A percentile compares a stretch with the other conserved stretches of the same genome.
Evolutionary conservation across 2,329 filamentous ascomycete species (phyloP).

Genomic region (Clonostachys rhizophaga): DNA sequence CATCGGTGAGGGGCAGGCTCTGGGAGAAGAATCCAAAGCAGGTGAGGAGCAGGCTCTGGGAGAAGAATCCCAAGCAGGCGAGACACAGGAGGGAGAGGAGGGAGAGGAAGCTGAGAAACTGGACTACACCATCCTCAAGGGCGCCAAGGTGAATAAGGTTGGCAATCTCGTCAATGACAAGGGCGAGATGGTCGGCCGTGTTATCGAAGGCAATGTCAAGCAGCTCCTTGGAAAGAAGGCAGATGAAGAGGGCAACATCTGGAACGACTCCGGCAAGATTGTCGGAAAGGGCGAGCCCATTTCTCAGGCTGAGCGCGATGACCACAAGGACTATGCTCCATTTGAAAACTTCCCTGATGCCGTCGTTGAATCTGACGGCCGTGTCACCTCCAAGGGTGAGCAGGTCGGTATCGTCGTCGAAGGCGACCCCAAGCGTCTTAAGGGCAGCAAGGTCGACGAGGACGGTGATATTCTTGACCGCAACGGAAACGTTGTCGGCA

Average conservation of each 20-base stretch:
- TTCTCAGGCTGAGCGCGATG: conserved; percentile 45
- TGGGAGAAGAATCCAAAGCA: no score
- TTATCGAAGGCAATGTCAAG: conserved; percentile 59
- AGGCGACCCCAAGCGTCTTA: conserved; percentile 58
- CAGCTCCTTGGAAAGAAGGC: conserved; percentile 59
- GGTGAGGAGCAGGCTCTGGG: no score
- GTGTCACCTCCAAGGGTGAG: conserved; percentile 43
- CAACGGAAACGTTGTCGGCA: conserved; percentile 62
- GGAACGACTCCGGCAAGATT: conserved; percentile 64
- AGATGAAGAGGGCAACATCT: conserved; percentile 65
- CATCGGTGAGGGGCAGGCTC: no score
- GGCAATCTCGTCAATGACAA: conserved; percentile 52
- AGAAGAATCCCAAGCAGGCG: no score
- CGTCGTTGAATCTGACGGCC: conserved; percentile 46
- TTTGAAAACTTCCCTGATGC: conserved; percentile 57
- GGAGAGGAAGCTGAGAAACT: conserved; percentile 15
- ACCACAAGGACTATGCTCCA: conserved; percentile 36
- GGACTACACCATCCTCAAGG: conserved; percentile 45
- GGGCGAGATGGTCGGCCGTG: conserved; percentile 52
- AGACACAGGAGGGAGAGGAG: no score
- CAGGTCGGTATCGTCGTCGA: conserved; percentile 58
- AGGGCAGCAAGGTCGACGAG: conserved; percentile 61
- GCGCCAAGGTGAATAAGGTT: conserved; percentile 50
- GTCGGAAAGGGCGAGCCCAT: conserved; percentile 61
- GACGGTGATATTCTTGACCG: conserved; percentile 67